Percentiles rank a stretch among this genome's conserved stretches.
Evolutionary conservation across 768 basidiomycete species (phyloP).

Genomic region (Amanita phalloides): DNA sequence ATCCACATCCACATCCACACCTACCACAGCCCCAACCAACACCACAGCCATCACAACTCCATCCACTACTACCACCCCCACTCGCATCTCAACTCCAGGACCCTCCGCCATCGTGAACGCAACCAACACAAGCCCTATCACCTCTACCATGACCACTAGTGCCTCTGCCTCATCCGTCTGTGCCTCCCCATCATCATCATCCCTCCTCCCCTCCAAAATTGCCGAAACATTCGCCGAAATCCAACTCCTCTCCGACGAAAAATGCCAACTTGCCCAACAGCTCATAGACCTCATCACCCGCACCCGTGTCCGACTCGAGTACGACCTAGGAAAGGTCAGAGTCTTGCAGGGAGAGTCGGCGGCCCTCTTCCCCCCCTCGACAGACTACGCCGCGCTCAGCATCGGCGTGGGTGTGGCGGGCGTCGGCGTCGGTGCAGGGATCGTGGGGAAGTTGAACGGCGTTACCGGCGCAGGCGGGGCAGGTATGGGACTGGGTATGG

Average conservation of each 20-base stretch:
- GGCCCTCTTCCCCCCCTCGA: background rate
- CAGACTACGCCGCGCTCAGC: constrained; percentile 14
- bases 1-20: constrained; percentile 14
- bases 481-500: background rate
- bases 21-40: background rate
- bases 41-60: background rate
- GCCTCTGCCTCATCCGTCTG: constrained; percentile 18
- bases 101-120: background rate
- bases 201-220: constrained; percentile 29
- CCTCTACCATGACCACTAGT: constrained; percentile 11
- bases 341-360: constrained; percentile 33
- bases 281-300: constrained; percentile 37
- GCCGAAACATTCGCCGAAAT: constrained; percentile 35
- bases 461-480: background rate
- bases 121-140: constrained; percentile 13
- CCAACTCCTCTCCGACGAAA: constrained; percentile 32
- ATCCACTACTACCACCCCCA: constrained; percentile 29
- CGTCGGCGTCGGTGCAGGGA: background rate
- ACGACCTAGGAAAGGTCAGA: constrained; percentile 35
- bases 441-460: background rate
- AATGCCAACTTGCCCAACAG: constrained; percentile 33
- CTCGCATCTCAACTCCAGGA: constrained; percentile 16
- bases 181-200: constrained; percentile 11
- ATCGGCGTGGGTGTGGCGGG: constrained; percentile 7
- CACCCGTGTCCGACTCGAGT: constrained; percentile 37